Conservation (phyloP, 2,329 filamentous ascomycete species). For the Colletotrichum sp. region DNA sequence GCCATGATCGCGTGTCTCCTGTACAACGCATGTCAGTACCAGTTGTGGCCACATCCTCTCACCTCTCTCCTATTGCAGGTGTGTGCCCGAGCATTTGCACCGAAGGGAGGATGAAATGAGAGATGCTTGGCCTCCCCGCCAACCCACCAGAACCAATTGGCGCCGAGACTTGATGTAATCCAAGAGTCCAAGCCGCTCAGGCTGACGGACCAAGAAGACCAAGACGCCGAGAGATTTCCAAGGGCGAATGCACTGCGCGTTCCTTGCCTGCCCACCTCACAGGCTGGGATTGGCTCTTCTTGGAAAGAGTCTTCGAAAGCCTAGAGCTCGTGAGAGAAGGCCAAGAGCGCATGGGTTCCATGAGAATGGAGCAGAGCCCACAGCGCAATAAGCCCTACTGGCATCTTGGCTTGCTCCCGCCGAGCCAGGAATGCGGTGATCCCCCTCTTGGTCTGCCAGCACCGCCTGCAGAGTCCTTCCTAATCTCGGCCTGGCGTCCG, state of each 20-base stretch:
- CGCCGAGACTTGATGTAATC: slow-evolving; percentile 19
- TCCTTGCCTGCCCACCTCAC: background rate
- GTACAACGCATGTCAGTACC: background rate
- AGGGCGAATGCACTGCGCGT: background rate
- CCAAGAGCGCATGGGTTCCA: slow-evolving; percentile 13
- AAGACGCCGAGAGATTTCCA: slow-evolving; percentile 16
- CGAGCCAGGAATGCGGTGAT: slow-evolving; percentile 9
- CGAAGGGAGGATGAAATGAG: slow-evolving; percentile 1
- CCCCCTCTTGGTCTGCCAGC: background rate
- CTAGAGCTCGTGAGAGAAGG: slow-evolving; percentile 8
- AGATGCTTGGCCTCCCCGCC: slow-evolving; percentile 6
- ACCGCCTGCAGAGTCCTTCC: slow-evolving; percentile 15
- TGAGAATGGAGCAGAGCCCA: slow-evolving; percentile 11
- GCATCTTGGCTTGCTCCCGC: slow-evolving; percentile 15
- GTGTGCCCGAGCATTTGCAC: background rate
- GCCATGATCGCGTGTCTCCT: background rate
- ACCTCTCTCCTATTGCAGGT: background rate
- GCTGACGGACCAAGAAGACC: slow-evolving; percentile 8
- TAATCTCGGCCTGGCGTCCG: slow-evolving; percentile 10
- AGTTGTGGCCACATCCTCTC: background rate
- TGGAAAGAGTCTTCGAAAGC: background rate
- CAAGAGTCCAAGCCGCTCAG: slow-evolving; percentile 3
- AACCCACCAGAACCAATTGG: background rate
- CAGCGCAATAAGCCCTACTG: slow-evolving; percentile 4
- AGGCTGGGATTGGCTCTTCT: background rate